Evolutionary conservation across 106 monocot species (phyloP), one percentile per base, ranked within the genome.

Genomic region (Apostasia shenzhenica): DNA sequence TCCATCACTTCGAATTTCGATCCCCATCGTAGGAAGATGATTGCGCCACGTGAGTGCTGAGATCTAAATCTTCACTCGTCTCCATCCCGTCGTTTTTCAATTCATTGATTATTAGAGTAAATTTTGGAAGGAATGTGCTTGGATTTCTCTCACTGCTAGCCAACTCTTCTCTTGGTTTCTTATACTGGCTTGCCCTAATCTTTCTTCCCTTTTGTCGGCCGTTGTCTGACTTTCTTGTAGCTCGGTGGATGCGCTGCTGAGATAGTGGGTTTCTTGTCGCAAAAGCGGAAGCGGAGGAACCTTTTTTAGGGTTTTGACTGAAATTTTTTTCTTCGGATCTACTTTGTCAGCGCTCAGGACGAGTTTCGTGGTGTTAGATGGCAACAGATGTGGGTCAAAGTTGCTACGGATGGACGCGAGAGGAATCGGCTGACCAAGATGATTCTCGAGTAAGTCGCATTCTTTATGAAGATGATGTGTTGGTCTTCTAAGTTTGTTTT

Each of bases 381-480:
- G 68, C 81, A 79, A 69, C 82, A 1, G 68, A 79, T 73, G 72
- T 79, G 70, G 78, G 70, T 81, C 69, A 76, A 52, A 47, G 63
- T 70, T 86, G 60, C 54, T 59, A 69, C 37, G 72, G 70, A 40
- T 76, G 82, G 79, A 26, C 79, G 13, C 78, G 67, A 66, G 77
- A 72, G 42, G 80, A 84, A 45, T 55, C 70, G 48, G 14, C 78
- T 66, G 61, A 55, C 57, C 71, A 63, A 44, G 82, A 78, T 56
- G 71, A 76, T 45, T 76, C 73, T 37, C 55, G 79, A 66, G 85
- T 86, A 78, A 67, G 65, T 57, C 43, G 12, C 48, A 8, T 37
- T 52, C 45, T 59, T 10, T 66, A 39, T 60, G 2, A 14, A 65
- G 45, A 43, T 41, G 57, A 26, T 9, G 57, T 59, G 47, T 11